Evolutionary conservation across 129 eudicot species (phyloP), one percentile per base, ranked within the genome.

Genomic region (Ambrosia artemisiifolia): DNA sequence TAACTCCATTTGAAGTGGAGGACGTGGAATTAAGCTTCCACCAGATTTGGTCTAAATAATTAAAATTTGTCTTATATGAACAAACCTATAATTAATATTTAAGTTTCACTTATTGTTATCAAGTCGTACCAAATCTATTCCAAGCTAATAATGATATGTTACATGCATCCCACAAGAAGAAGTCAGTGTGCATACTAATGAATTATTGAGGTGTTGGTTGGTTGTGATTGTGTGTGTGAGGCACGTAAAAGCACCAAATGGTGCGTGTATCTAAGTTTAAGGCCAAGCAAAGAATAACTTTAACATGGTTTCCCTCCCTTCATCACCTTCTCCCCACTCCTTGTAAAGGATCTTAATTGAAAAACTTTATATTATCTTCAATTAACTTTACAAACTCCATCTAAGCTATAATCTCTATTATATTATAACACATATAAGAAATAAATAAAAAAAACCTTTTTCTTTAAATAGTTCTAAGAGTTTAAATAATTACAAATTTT

Each of bases 201-300:
- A 78, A 78, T 78, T 16, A 78, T 78, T 70, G 59, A 70, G 71
- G 63, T 69, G 70, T 59, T 60, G 13, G 75, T 76, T 76, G 75
- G 63, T 59, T 69, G 65, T 60, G 7, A 5, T 56, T 24, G 17
- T 57, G 62, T 49, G 81, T 77, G 81, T 48, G 72, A 70, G 72
- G 82, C 77, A 70, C 82, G 82, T 78, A 70, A 63, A 50, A 60
- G 42, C 20, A 63, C 67, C 64, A 57, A 65, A 66, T 55, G 42
- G 71, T 70, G 67, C 17, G 66, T 78, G 48, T 61, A 70, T 77
- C 47, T 18, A 51, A 62, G 72, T 70, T 70, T 67, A 48, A 42
- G 72, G 70, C 75, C 70, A 76, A 69, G 64, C 33, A 76, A 70
- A 70, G 72, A 70, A 78, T 78, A 67, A 77, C 70, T 77, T 77